Base-by-base conservation (phyloP, 306 rosid genomes). In the Biancaea sappan region DNA sequence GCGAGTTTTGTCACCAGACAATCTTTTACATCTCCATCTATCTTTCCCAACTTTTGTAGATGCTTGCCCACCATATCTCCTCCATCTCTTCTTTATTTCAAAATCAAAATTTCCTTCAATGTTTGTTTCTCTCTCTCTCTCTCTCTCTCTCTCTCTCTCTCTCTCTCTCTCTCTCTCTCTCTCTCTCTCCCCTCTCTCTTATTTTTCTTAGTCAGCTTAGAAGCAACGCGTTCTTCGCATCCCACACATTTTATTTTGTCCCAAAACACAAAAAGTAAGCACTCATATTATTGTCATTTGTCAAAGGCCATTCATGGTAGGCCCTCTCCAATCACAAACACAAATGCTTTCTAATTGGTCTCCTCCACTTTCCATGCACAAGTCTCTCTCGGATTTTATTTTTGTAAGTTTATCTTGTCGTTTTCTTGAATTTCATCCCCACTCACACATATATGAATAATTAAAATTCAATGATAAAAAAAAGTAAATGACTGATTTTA, bases 151-250 rank as follows among this genome's bases (percentile, higher is more conserved):
- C 60, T 54, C 8, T 61, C 11, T 40, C 44, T 75, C 53, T 67
- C 74, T 74, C 25, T 48, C 8, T 70, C 14, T n/a, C 52, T 31
- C 29, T 9, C 50, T 52, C 60, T 54, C 8, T 68, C 74, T 74
- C 22, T 43, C 6, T 71, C 21, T 18, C 44, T 18, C 22, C 5
- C 37, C 60, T 1, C 18, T n/a, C 48, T 25, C 32, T 3, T 41
- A n/a, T 70, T 76, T 40, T 61, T 64, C 2, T 59, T 72, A 84
- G 89, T 88, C 91, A 80, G 97, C 97, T 87, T 87, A 71, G 86
- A 86, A 84, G 80, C 87, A 89, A 85, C 94, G 94, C 94, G 18
- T 77, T 78, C 76, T 72, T 82, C 32, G 79, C 84, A 79, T 80
- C 82, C 91, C 91, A 78, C 91, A 78, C 86, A 76, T 62, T 75